Evolutionary conservation across 140 eudicot species (phyloP).

Genomic region (Senecio squalidus): DNA sequence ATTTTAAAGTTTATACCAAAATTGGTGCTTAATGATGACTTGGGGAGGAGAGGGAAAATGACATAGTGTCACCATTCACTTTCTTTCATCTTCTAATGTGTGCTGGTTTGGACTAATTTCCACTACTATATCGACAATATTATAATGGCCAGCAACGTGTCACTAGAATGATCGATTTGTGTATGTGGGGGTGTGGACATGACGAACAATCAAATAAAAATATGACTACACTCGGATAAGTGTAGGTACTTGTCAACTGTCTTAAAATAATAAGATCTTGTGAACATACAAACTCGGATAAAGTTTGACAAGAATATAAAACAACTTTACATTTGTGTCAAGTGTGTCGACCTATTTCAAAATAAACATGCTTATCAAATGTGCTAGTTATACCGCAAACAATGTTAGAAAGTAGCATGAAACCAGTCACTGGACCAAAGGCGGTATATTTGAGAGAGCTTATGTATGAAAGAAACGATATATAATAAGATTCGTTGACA

Average conservation of each 20-base stretch:
- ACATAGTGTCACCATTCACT: constrained; percentile 17
- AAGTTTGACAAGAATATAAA: background rate
- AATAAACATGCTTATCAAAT: background rate
- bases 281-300: background rate
- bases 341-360: background rate
- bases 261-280: background rate
- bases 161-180: background rate
- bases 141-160: background rate
- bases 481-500: background rate
- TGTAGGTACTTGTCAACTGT: background rate
- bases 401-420: background rate
- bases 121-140: background rate
- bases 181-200: background rate
- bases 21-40: constrained; percentile 12
- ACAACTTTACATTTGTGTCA: background rate
- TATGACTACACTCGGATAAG: background rate
- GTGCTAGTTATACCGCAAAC: background rate
- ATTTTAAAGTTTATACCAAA: background rate
- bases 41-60: constrained; percentile 4
- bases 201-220: background rate
- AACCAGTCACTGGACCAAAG: background rate
- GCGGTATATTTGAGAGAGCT: background rate
- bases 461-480: background rate
- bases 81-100: background rate
- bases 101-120: background rate